Evolutionary conservation across 495 filamentous ascomycete species (phyloP).

Genomic region (Penicillium pulvis): DNA sequence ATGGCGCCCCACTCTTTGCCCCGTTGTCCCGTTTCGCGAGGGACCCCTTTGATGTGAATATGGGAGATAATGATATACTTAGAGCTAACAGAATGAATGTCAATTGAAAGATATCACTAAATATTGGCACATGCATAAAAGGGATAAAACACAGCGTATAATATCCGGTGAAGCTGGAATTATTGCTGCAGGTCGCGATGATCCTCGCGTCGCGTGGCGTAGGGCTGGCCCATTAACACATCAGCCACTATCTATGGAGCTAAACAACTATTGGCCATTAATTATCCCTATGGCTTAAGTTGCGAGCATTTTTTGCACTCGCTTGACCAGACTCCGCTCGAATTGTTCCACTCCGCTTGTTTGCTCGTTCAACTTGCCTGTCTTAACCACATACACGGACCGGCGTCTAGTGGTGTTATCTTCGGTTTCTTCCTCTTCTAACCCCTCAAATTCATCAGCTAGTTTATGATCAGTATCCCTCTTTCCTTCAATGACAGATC

Average conservation of each 20-base stretch:
- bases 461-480: conserved; percentile 40
- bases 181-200: not conserved
- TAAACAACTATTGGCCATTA: not conserved
- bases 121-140: not conserved
- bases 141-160: not conserved
- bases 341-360: conserved; percentile 62
- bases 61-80: not conserved
- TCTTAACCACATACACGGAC: conserved; percentile 60
- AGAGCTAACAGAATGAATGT: not conserved
- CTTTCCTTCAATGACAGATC: conserved; percentile 67
- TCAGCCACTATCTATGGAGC: not conserved
- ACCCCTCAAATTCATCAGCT: conserved; percentile 53
- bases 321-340: conserved; percentile 64
- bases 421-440: conserved; percentile 49
- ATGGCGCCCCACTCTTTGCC: conserved; percentile 1
- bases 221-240: not conserved
- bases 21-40: not conserved
- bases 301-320: conserved; percentile 44
- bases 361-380: conserved; percentile 58
- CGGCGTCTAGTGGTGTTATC: conserved; percentile 52
- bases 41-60: not conserved
- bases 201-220: conserved; percentile 3
- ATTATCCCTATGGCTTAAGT: not conserved
- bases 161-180: not conserved
- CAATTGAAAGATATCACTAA: not conserved